Evolutionary conservation across 2,329 filamentous ascomycete genomes (phyloP).

Genomic region (Trichoderma asperellum): DNA sequence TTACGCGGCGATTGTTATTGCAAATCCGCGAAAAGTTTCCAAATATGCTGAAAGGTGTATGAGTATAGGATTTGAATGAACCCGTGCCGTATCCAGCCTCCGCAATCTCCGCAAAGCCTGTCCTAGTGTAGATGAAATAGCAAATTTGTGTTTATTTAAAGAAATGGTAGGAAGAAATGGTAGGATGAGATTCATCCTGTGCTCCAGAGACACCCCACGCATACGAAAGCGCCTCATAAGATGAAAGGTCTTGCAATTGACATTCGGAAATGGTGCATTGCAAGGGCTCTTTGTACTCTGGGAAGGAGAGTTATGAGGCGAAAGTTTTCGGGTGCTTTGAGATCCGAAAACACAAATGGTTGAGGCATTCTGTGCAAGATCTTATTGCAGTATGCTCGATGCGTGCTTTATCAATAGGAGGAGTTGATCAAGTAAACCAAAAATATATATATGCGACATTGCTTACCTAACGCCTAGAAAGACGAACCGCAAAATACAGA

Average conservation of each 20-base stretch:
- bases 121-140: not conserved
- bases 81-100: not conserved
- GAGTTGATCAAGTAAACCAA: not conserved
- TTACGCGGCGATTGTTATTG: too few relatives aligned
- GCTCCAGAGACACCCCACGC: not conserved
- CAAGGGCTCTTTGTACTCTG: not conserved
- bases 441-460: not conserved
- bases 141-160: not conserved
- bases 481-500: too few relatives aligned
- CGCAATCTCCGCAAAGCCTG: not conserved
- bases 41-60: too few relatives aligned
- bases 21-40: too few relatives aligned
- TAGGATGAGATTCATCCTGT: not conserved
- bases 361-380: not conserved
- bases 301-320: not conserved
- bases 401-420: not conserved
- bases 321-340: not conserved
- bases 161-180: too few relatives aligned
- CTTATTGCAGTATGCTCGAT: not conserved
- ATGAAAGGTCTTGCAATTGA: not conserved
- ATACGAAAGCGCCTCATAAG: constrained; percentile 13
- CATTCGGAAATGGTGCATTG: not conserved
- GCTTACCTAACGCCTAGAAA: not conserved
- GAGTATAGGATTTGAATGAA: not conserved
- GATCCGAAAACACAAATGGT: not conserved